These are phyloP conservation scores for Trichosporon faecale DNA, from an alignment of 1,284 basidiomycete genomes.

Conservation along the genomic window DNA sequence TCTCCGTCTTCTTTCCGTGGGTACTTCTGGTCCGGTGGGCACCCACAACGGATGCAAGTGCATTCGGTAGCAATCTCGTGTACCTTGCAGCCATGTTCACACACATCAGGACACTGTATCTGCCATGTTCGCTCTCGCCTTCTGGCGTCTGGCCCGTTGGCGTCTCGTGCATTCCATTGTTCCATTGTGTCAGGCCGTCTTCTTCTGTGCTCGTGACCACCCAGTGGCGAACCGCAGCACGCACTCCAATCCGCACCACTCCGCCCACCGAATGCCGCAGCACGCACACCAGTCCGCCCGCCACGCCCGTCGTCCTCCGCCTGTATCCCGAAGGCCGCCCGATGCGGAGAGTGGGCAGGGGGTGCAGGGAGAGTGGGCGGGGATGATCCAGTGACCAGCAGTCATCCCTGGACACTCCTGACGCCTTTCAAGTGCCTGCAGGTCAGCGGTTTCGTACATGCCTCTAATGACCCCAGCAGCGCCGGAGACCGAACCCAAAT, in stretches of 20 bases:
- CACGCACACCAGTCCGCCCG: not conserved
- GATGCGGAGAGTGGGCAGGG: not conserved
- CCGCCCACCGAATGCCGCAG: not conserved
- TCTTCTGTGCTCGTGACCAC: too few relatives aligned
- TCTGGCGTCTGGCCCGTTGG: not conserved
- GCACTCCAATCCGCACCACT: not conserved
- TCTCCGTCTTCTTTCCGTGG: not conserved
- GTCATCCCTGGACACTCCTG: not conserved
- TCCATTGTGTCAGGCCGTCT: not conserved
- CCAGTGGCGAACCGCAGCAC: not conserved
- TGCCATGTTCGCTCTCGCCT: not conserved
- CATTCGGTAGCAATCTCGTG: not conserved
- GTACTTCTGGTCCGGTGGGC: not conserved
- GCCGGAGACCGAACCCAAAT: not conserved
- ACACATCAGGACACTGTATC: not conserved
- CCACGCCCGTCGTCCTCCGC: not conserved
- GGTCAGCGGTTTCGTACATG: not conserved
- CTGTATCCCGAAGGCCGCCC: not conserved
- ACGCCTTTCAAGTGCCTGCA: not conserved
- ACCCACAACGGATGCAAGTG: not conserved
- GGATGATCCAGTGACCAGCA: not conserved
- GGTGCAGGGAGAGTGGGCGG: not conserved
- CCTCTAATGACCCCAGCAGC: too few relatives aligned
- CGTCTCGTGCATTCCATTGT: not conserved
- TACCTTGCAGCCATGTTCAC: not conserved